Evolutionary conservation across 768 basidiomycete genomes (phyloP).

Genomic region (Termitomyces titanicus): DNA sequence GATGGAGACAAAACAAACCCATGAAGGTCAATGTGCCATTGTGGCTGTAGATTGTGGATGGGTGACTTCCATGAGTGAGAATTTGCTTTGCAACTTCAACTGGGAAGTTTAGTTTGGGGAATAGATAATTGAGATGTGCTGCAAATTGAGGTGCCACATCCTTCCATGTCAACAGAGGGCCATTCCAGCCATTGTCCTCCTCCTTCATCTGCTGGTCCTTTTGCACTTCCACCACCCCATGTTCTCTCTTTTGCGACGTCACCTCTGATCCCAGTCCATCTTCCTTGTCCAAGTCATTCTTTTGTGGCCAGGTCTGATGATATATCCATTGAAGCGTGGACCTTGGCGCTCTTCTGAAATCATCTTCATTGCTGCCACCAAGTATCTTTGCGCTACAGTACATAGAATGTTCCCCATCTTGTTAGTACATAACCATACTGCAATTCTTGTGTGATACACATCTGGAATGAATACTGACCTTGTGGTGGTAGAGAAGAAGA

Average conservation of each 20-base stretch:
- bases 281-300: background rate
- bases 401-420: background rate
- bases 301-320: background rate
- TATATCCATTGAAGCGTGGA: conserved; percentile 13
- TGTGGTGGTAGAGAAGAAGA: conserved; percentile 12
- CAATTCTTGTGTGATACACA: conserved; percentile 11
- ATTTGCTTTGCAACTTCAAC: conserved; percentile 67
- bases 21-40: conserved; percentile 72
- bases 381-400: conserved; percentile 23
- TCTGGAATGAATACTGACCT: conserved; percentile 8
- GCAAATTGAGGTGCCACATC: conserved; percentile 27
- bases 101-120: conserved; percentile 66
- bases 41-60: conserved; percentile 61
- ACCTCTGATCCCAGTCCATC: background rate
- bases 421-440: background rate
- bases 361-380: conserved; percentile 23
- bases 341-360: conserved; percentile 12
- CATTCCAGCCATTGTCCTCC: conserved; percentile 4
- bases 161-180: conserved; percentile 14
- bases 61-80: conserved; percentile 77
- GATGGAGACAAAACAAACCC: conserved; percentile 43
- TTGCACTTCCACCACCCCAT: background rate
- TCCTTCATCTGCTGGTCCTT: conserved; percentile 2
- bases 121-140: conserved; percentile 48
- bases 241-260: background rate